These are phyloP conservation scores for Aureobasidium sp. DNA, from an alignment of 2,329 filamentous ascomycete species.

Conservation along the genomic window DNA sequence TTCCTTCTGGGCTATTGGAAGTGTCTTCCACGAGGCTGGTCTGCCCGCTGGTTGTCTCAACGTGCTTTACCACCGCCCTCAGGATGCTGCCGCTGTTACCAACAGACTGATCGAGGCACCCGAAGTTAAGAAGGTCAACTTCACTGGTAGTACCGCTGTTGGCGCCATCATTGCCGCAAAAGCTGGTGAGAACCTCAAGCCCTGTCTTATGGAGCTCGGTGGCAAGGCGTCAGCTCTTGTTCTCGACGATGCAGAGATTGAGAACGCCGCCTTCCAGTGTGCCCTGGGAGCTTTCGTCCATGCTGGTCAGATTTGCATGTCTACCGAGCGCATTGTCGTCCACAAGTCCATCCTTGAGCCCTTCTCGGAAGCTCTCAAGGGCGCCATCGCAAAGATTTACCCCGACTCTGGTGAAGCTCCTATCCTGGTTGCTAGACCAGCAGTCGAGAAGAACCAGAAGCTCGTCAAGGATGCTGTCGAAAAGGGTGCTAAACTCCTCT, in stretches of 20 bases:
- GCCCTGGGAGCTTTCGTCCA: constrained; percentile 24
- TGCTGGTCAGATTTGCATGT: constrained; percentile 31
- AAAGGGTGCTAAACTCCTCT: constrained; percentile 19
- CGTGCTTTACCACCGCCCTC: constrained; percentile 25
- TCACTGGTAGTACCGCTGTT: constrained; percentile 37
- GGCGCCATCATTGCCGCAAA: constrained; percentile 33
- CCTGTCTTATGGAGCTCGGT: constrained; percentile 40
- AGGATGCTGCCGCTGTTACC: constrained; percentile 29
- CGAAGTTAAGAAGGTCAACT: constrained; percentile 34
- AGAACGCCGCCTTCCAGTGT: constrained; percentile 29
- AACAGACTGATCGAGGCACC: constrained; percentile 31
- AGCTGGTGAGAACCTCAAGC: constrained; percentile 36
- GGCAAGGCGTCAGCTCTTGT: constrained; percentile 40
- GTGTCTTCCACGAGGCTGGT: constrained; percentile 34
- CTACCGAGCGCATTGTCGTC: constrained; percentile 28
- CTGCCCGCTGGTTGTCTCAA: constrained; percentile 36
- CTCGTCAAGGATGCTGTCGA: constrained; percentile 23
- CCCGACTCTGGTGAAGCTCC: constrained; percentile 35
- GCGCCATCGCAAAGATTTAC: constrained; percentile 35
- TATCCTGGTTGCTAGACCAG: constrained; percentile 29
- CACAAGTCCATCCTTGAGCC: constrained; percentile 18
- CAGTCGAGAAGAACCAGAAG: constrained; percentile 20
- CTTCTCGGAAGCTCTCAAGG: constrained; percentile 7
- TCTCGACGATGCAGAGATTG: constrained; percentile 37
- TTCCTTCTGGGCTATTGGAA: constrained; percentile 26